A percentile compares a stretch with the other conserved stretches of the same genome.
These are phyloP conservation scores for Triticum aestivum DNA, from an alignment of 176 grass and related monocot genomes.

Conservation along the genomic window DNA sequence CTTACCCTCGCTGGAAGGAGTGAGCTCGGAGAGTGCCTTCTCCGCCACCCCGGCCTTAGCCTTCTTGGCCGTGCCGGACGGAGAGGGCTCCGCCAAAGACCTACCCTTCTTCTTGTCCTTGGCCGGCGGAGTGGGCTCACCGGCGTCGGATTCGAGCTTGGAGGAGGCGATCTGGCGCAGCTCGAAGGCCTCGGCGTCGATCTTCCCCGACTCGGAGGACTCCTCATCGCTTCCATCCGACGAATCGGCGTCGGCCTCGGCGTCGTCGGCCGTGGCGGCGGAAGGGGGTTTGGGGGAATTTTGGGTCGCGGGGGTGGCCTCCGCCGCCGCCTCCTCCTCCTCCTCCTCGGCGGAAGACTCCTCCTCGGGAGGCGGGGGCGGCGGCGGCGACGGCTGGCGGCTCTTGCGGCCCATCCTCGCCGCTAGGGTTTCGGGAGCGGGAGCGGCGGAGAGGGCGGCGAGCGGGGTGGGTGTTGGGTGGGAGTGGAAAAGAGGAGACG, in stretches of 20 bases:
- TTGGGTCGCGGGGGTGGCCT: too few species aligned
- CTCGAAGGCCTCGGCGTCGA: constrained; percentile 8
- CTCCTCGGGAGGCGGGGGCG: background rate
- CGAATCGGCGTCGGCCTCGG: background rate
- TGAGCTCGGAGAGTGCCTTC: background rate
- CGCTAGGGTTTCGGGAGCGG: constrained; percentile 18
- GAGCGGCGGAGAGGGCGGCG: background rate
- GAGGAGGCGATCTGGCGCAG: background rate
- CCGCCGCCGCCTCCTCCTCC: background rate
- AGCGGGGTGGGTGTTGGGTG: background rate
- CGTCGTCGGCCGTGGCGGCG: background rate
- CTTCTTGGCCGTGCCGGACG: constrained; percentile 17
- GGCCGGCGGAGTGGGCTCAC: background rate
- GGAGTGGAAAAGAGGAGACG: background rate
- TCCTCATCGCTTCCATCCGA: constrained; percentile 5
- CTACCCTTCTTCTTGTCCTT: constrained; percentile 34
- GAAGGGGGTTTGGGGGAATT: too few species aligned
- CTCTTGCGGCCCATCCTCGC: constrained; percentile 36
- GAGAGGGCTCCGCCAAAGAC: background rate
- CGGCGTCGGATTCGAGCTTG: too few species aligned
- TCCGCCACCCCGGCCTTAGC: background rate
- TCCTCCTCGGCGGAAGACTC: background rate
- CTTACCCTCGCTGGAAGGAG: background rate
- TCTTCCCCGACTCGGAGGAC: constrained; percentile 25
- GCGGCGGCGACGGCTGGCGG: constrained; percentile 16